phyloP scores from a whole-genome alignment of 1,284 basidiomycete species.

The Moesziomyces parantarcticus region DNA sequence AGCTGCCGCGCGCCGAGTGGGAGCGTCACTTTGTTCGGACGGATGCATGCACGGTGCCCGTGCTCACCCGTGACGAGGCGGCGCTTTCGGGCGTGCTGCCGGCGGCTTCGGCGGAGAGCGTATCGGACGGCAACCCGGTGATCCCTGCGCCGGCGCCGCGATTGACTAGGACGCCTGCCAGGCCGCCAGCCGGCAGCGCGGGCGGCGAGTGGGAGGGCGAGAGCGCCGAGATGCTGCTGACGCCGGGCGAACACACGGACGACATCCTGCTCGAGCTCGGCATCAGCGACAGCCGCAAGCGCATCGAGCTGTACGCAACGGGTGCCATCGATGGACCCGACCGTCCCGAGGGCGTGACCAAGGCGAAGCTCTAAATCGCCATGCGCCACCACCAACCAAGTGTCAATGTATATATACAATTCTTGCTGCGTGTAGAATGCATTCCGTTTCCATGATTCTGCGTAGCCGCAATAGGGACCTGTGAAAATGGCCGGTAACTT shows the following conservation, averaged over 20 bases:
- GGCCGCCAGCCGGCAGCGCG: constrained; percentile 33
- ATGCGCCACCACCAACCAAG: no score
- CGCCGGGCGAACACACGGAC: constrained; percentile 63
- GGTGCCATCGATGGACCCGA: constrained; percentile 55
- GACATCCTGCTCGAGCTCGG: constrained; percentile 58
- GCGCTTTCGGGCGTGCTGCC: constrained; percentile 47
- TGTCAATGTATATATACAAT: no score
- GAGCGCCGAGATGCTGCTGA: constrained; percentile 48
- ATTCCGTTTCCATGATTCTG: no score
- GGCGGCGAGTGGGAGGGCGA: constrained; percentile 40
- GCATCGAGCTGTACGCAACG: constrained; percentile 35
- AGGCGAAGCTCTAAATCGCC: constrained; percentile 35
- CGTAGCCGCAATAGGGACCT: no score
- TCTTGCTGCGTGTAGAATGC: no score
- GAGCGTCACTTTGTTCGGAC: constrained; percentile 76
- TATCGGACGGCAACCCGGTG: constrained; percentile 48
- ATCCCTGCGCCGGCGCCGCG: constrained; percentile 63
- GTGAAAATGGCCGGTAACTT: no score
- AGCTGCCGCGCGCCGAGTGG: constrained; percentile 78
- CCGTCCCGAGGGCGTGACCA: constrained; percentile 28
- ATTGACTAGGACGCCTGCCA: constrained; percentile 62
- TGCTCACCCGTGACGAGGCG: constrained; percentile 70
- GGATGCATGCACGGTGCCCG: constrained; percentile 81
- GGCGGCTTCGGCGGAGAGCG: constrained; percentile 20
- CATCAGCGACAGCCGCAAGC: constrained; percentile 22